Base-by-base conservation (phyloP, 208 protist genomes). In the Vickermania ingenoplastis region DNA sequence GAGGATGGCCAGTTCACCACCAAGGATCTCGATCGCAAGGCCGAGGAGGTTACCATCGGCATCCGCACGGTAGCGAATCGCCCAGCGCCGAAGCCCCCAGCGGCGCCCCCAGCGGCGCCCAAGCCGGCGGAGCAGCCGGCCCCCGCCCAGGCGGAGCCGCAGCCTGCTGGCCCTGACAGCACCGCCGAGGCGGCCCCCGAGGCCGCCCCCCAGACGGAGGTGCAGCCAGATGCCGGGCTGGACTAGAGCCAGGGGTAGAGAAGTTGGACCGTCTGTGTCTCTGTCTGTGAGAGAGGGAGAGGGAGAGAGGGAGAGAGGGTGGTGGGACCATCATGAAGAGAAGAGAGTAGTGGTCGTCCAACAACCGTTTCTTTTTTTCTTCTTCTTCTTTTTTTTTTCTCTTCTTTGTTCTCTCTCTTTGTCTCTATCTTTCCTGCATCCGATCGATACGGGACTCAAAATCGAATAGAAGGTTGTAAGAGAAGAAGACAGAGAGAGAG, bases 71-170 rank as follows among this genome's bases (percentile, higher is more conserved):
- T 90, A 27, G 26, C 87, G 51, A 75, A 76, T 45, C 61, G 68
- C 3, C 81, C 81, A 17, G 68, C 72, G 26, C 86, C 86, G 24
- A 69, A 71, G 51, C 72, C 72, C 67, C 78, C 78, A 31, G 81
- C 75, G 70, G 36, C 62, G 11, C n/a, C 54, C 54, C 54, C 54
- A 14, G 27, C 14, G 25, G 54, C 51, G n/a, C n/a, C 27, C 23
- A 58, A 67, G 49, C 53, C 59, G 58, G 63, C 57, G 64, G 54
- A 78, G 69, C 66, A 75, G 55, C 59, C 31, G 2, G 24, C 50
- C 26, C 25, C 53, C 23, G n/a, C n/a, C n/a, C n/a, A n/a, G n/a
- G n/a, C n/a, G 36, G 57, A n/a, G n/a, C 48, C 2, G 53, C 61
- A n/a, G 48, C 53, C n/a, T 61, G 67, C n/a, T n/a, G n/a, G n/a